Evolutionary conservation across 352 stramenopile genomes (phyloP).

Genomic region (Saprolegnia diclina): DNA sequence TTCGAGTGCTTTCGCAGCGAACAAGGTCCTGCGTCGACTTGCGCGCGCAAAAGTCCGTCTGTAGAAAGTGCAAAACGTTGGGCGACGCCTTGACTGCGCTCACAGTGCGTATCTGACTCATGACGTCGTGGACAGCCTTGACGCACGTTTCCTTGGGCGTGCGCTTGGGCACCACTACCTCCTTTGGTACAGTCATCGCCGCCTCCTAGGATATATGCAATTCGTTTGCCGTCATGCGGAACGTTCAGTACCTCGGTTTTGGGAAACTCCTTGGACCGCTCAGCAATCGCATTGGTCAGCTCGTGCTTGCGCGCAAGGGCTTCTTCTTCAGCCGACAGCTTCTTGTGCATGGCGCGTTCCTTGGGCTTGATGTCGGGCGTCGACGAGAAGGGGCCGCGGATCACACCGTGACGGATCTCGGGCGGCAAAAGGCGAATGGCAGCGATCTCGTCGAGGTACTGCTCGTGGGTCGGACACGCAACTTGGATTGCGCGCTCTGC

Average conservation of each 20-base stretch:
- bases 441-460: slow-evolving; percentile 51
- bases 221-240: not conserved
- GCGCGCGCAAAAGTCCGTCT: slow-evolving; percentile 68
- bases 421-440: slow-evolving; percentile 46
- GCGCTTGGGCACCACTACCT: slow-evolving; percentile 18
- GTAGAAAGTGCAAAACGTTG: slow-evolving; percentile 56
- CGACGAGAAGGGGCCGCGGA: slow-evolving; percentile 50
- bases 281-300: slow-evolving; percentile 57
- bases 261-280: slow-evolving; percentile 47
- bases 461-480: slow-evolving; percentile 50
- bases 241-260: not conserved
- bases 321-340: slow-evolving; percentile 77
- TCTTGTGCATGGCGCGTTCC: slow-evolving; percentile 61
- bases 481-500: slow-evolving; percentile 40
- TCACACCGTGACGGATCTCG: slow-evolving; percentile 34
- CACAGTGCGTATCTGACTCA: slow-evolving; percentile 35
- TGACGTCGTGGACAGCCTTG: slow-evolving; percentile 15
- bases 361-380: slow-evolving; percentile 46
- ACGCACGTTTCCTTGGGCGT: not conserved
- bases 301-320: slow-evolving; percentile 49
- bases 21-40: slow-evolving; percentile 26
- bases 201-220: not conserved
- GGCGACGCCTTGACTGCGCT: slow-evolving; percentile 54
- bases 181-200: not conserved
- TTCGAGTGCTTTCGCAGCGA: slow-evolving; percentile 15